Conservation (phyloP, 2,329 filamentous ascomycete species). For the Colletotrichum viniferum region DNA sequence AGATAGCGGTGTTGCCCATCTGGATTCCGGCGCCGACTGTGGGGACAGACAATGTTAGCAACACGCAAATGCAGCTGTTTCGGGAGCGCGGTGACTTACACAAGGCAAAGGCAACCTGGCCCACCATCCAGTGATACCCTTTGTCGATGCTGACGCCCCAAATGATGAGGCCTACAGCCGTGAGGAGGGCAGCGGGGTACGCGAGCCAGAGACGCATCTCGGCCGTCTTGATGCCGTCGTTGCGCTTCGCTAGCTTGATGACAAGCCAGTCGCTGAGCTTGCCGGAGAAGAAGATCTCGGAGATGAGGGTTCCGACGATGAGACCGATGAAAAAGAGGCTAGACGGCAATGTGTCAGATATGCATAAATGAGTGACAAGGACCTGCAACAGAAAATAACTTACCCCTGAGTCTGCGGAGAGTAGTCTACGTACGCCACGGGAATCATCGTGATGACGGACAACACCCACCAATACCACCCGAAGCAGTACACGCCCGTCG, state of each 20-base stretch:
- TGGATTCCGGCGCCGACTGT: slow-evolving; percentile 60
- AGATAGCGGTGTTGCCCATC: slow-evolving; percentile 58
- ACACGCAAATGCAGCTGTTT: too few relatives aligned
- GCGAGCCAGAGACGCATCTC: slow-evolving; percentile 62
- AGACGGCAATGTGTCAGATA: not conserved
- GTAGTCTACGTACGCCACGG: slow-evolving; percentile 54
- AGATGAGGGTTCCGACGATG: slow-evolving; percentile 55
- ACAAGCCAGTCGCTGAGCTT: slow-evolving; percentile 56
- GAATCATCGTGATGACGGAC: slow-evolving; percentile 56
- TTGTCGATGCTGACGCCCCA: slow-evolving; percentile 61
- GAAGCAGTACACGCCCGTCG: slow-evolving; percentile 54
- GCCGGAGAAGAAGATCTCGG: slow-evolving; percentile 57
- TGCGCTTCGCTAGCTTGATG: slow-evolving; percentile 45
- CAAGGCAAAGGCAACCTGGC: slow-evolving; percentile 59
- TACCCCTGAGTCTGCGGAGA: slow-evolving; percentile 52
- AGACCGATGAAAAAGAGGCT: slow-evolving; percentile 57
- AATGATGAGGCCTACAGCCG: slow-evolving; percentile 52
- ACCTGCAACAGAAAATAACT: not conserved
- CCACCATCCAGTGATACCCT: slow-evolving; percentile 60
- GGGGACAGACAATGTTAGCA: not conserved
- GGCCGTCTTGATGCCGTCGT: slow-evolving; percentile 45
- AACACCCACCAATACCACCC: slow-evolving; percentile 63
- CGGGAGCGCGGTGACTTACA: slow-evolving; percentile 38
- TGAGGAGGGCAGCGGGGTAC: slow-evolving; percentile 55
- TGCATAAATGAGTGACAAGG: not conserved